Evolutionary conservation across 805 yeast genomes (phyloP), one percentile per base, ranked within the genome.

Genomic region (Wickerhamia fluorescens): DNA sequence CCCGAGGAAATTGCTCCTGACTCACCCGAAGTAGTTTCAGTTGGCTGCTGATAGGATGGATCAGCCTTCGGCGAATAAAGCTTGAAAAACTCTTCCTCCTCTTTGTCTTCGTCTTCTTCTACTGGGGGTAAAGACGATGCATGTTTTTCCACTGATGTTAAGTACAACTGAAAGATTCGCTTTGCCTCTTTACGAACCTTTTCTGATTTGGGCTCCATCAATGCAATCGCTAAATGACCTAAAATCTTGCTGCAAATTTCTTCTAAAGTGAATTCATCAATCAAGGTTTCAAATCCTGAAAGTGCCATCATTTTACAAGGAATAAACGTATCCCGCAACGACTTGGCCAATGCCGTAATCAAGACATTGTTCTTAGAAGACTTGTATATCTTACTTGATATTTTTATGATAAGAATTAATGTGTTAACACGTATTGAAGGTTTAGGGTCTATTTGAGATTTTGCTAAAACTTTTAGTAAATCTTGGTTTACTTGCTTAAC

Each of bases 401-500:
- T 73, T 31, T 73, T 73, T 23, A 81, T 75, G 19, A 86, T 66
- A 24, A 83, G 66, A 13, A 80, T 64, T 10, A 85, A 71, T 0
- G 94, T 83, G 44, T 80, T 81, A 3, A 85, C 81, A 41, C 95
- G 58, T 17, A 86, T 78, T 7, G 81, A 80, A 2, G 89, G 78
- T 28, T 73, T 74, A 4, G 74, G 75, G 48, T 86, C 95, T 51
- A 67, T 71, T 48, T 85, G 95, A 7, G 86, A 68, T 42, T 78
- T 83, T 0, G 97, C 97, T 31, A 89, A 60, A 31, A 74, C 68
- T 40, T 94, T 70, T 31, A 89, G 58, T 14, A 89, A 58, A 27
- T 92, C 97, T 45, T 87, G 87, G 51, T 89, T 89, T 27, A 88
- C 61, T 49, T 83, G 94, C 31, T 95, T 70, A 21, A 77, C 84